Evolutionary conservation across 1,284 basidiomycete species (phyloP).

Genomic region (Ustilago loliicola): DNA sequence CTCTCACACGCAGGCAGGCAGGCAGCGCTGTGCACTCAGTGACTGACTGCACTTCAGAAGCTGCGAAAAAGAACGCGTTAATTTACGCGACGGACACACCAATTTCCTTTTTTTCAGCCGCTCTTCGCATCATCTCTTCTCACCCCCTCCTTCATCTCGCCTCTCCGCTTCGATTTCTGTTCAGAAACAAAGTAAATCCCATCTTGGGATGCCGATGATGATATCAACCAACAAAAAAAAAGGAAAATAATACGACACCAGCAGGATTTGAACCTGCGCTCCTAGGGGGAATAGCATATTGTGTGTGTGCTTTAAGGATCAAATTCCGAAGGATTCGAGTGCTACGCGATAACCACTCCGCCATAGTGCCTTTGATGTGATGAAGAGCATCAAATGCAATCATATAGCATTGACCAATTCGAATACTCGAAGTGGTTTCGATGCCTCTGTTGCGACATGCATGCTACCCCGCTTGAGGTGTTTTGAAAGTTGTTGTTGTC

Average conservation of each 20-base stretch:
- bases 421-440: no score
- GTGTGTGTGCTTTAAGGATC: background rate
- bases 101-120: no score
- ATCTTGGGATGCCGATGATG: no score
- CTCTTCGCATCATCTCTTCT: no score
- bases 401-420: no score
- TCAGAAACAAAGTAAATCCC: no score
- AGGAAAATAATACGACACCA: conserved; percentile 29
- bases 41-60: background rate
- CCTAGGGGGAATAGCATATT: conserved; percentile 31
- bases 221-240: background rate
- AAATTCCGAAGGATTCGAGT: conserved; percentile 24
- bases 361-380: conserved; percentile 21
- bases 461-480: no score
- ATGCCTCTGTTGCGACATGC: no score
- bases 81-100: conserved; percentile 3
- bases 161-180: no score
- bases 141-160: no score
- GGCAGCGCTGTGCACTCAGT: background rate
- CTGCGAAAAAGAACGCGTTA: background rate
- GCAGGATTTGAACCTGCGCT: conserved; percentile 35
- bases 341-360: conserved; percentile 22
- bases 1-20: background rate
- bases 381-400: fast-evolving
- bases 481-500: no score